Evolutionary conservation across 176 grass and related monocot species (phyloP).

Genomic region (Typha latifolia): DNA sequence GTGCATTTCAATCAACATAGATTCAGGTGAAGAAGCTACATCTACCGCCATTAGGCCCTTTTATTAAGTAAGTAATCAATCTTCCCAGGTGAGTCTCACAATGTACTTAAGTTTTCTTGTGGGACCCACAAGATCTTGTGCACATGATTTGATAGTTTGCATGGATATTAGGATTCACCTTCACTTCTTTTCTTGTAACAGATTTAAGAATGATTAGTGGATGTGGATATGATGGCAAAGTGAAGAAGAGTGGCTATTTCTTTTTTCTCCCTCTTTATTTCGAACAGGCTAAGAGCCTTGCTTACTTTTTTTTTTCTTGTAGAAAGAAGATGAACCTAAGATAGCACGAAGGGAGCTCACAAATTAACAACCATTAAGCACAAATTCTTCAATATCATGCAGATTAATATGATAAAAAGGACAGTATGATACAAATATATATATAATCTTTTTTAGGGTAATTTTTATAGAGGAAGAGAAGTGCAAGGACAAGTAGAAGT

Average conservation of each 20-base stretch:
- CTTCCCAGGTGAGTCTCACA: no score
- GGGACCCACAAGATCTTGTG: neutral
- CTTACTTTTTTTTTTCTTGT: neutral
- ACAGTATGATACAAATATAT: neutral
- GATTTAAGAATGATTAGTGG: neutral
- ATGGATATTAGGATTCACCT: neutral
- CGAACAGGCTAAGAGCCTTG: neutral
- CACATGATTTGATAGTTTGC: conserved; percentile 3
- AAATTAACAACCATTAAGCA: no score
- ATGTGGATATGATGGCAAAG: neutral
- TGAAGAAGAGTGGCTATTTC: neutral
- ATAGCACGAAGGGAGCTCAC: no score
- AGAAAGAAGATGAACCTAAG: neutral
- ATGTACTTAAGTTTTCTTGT: neutral
- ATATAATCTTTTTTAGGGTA: neutral
- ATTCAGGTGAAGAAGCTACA: conserved; percentile 13
- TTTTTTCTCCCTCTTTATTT: neutral
- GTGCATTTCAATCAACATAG: neutral
- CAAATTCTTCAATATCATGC: neutral
- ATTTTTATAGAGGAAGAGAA: neutral
- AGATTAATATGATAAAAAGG: neutral
- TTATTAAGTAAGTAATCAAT: neutral
- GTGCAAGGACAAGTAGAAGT: neutral
- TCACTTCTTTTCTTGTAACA: conserved; percentile 2
- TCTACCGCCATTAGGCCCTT: neutral